Percentiles rank a stretch among this genome's conserved stretches.
These are phyloP conservation scores for Chrysoporthe cubensis DNA, from an alignment of 2,329 filamentous ascomycete genomes.

Conservation along the genomic window DNA sequence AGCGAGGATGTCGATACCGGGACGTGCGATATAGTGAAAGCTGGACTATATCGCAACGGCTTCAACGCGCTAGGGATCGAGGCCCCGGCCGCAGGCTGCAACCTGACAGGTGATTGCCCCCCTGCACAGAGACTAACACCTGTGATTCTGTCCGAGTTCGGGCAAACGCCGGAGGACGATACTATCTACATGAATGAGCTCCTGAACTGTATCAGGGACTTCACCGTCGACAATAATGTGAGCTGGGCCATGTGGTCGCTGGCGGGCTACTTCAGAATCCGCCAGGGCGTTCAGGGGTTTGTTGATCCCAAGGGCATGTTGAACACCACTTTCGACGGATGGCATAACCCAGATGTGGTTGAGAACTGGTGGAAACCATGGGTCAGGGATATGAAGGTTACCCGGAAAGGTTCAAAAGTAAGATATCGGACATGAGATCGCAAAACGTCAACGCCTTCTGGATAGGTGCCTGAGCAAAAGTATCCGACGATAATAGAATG, in stretches of 20 bases:
- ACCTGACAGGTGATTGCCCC: constrained; percentile 41
- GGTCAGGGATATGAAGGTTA: constrained; percentile 45
- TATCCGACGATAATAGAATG: no score
- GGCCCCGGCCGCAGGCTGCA: constrained; percentile 44
- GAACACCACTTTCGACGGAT: constrained; percentile 50
- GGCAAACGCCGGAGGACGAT: constrained; percentile 45
- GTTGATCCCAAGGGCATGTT: constrained; percentile 52
- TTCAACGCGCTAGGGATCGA: constrained; percentile 51
- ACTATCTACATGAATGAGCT: constrained; percentile 48
- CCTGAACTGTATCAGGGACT: constrained; percentile 49
- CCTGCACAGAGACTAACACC: constrained; percentile 46
- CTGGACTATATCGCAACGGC: constrained; percentile 51
- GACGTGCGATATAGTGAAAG: constrained; percentile 51
- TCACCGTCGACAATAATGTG: constrained; percentile 47
- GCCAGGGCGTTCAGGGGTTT: constrained; percentile 48
- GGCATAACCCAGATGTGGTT: constrained; percentile 48
- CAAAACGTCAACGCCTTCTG: no score
- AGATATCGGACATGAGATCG: no score
- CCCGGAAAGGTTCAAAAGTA: constrained; percentile 8
- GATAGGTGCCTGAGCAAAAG: no score
- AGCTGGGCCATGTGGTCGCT: constrained; percentile 55
- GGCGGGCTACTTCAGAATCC: constrained; percentile 50
- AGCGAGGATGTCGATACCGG: constrained; percentile 48
- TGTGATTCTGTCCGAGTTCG: constrained; percentile 52
- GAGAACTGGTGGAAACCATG: constrained; percentile 56